Evolutionary conservation across 306 rosid genomes (phyloP).

Genomic region (Lathyrus aphaca): DNA sequence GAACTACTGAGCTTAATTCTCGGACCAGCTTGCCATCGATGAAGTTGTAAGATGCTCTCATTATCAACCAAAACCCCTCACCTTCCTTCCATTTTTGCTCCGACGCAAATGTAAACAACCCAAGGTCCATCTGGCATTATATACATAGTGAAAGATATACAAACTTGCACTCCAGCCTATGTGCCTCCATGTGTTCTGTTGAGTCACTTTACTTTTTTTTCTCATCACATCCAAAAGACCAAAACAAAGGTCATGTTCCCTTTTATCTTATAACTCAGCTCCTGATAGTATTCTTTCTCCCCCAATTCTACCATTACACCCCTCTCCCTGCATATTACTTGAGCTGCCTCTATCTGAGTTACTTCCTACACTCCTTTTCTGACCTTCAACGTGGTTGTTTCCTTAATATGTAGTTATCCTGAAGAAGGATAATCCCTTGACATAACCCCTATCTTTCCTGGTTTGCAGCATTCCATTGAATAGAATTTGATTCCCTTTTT

Average conservation of each 20-base stretch:
- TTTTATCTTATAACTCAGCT: too few species aligned
- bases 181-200: not conserved
- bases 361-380: not conserved
- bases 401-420: not conserved
- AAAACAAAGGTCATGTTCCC: too few species aligned
- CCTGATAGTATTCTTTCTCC: too few species aligned
- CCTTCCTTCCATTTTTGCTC: not conserved
- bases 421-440: not conserved
- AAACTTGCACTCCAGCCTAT: not conserved
- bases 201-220: not conserved
- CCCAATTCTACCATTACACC: not conserved
- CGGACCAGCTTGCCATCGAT: not conserved
- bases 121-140: not conserved
- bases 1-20: not conserved
- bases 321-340: not conserved
- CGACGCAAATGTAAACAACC: not conserved
- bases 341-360: not conserved
- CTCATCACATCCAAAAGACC: too few species aligned
- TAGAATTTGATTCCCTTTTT: too few species aligned
- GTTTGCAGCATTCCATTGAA: not conserved
- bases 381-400: not conserved
- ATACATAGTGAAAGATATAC: not conserved
- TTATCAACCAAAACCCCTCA: not conserved
- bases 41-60: not conserved
- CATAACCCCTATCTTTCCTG: not conserved